Evolutionary conservation across 306 rosid species (phyloP).

Genomic region (Cucurbita pepo): DNA sequence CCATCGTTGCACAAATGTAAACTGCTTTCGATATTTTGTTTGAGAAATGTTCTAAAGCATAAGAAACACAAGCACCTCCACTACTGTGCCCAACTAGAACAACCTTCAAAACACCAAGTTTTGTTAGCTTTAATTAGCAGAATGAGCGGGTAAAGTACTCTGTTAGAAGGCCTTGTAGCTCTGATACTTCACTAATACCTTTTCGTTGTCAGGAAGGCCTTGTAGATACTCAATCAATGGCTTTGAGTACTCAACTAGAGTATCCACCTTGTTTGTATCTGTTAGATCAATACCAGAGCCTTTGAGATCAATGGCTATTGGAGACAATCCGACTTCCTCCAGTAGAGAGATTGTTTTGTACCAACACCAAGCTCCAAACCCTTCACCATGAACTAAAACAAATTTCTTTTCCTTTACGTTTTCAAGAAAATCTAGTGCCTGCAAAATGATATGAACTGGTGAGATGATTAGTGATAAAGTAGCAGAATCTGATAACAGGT

Average conservation of each 20-base stretch:
- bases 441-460: neutral
- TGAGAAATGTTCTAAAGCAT: constrained; percentile 76
- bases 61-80: constrained; percentile 93
- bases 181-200: constrained; percentile 17
- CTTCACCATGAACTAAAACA: constrained; percentile 79
- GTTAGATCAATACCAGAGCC: constrained; percentile 93
- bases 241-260: constrained; percentile 71
- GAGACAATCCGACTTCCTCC: constrained; percentile 68
- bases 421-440: constrained; percentile 22
- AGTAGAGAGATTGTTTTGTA: constrained; percentile 73
- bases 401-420: constrained; percentile 48
- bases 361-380: constrained; percentile 99
- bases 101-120: constrained; percentile 33
- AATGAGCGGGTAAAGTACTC: too few relatives aligned
- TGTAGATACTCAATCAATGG: constrained; percentile 64
- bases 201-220: constrained; percentile 68
- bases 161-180: too few relatives aligned
- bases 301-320: constrained; percentile 67
- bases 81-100: constrained; percentile 85
- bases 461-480: neutral
- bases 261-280: constrained; percentile 41
- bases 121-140: neutral
- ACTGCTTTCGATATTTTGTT: constrained; percentile 69
- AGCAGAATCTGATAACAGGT: neutral
- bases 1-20: constrained; percentile 93